Percentiles rank a stretch among this genome's conserved stretches.
phyloP scores from a whole-genome alignment of 176 grass and related monocot species.

The Triticum aestivum region DNA sequence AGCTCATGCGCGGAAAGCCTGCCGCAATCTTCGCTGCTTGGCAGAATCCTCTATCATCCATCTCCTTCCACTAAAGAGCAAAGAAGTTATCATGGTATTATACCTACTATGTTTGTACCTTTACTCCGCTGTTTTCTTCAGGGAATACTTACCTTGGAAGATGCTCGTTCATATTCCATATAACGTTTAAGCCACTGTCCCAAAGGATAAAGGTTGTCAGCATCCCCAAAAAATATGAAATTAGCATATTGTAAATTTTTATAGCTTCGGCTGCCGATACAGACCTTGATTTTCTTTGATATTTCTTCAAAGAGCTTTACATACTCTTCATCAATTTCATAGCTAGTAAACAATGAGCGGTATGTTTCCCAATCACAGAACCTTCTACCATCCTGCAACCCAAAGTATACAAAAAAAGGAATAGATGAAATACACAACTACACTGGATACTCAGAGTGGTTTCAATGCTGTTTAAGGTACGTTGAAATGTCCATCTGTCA shows the following conservation, averaged over 20 bases:
- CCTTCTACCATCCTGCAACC: not conserved
- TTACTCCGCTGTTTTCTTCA: not conserved
- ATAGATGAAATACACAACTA: not conserved
- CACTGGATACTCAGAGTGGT: not conserved
- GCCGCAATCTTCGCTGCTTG: slow-evolving; percentile 27
- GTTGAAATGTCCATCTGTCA: not conserved
- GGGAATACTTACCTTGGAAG: not conserved
- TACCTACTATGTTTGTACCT: not conserved
- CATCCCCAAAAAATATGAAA: not conserved
- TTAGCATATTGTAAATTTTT: not conserved
- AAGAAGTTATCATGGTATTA: not conserved
- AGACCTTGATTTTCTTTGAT: slow-evolving; percentile 23
- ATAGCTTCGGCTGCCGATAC: not conserved
- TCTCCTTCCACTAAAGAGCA: not conserved
- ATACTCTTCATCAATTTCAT: slow-evolving; percentile 18
- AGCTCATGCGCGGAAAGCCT: not conserved
- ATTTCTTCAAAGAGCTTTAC: not conserved
- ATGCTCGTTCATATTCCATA: not conserved
- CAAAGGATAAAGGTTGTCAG: not conserved
- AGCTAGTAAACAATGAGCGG: not conserved
- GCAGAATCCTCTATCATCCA: not conserved
- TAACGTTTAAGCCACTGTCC: slow-evolving; percentile 16
- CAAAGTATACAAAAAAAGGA: not conserved
- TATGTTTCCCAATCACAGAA: not conserved
- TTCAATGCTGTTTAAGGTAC: not conserved